These are phyloP conservation scores for Microsporum ferrugineum DNA, from an alignment of 2,329 filamentous ascomycete genomes.

Conservation along the genomic window DNA sequence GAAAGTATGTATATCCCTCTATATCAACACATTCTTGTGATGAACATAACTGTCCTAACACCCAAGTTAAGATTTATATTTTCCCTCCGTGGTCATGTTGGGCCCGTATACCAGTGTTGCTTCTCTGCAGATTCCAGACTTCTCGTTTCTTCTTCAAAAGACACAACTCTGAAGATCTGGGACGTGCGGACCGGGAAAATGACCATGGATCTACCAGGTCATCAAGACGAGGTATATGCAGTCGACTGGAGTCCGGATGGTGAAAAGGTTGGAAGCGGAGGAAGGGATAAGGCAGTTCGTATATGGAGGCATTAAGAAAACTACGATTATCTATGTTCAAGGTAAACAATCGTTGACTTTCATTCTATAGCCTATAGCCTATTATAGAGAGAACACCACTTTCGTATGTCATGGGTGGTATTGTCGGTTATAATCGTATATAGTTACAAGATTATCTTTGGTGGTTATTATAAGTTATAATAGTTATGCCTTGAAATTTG, in stretches of 20 bases:
- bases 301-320: slow-evolving; percentile 48
- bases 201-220: slow-evolving; percentile 70
- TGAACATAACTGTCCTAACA: slow-evolving; percentile 90
- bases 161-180: slow-evolving; percentile 92
- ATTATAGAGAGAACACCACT: neutral
- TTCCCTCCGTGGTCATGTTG: slow-evolving; percentile 79
- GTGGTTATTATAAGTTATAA: neutral
- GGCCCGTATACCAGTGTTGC: slow-evolving; percentile 80
- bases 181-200: slow-evolving; percentile 78
- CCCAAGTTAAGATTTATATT: slow-evolving; percentile 63
- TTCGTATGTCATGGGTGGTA: neutral
- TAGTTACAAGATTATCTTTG: neutral
- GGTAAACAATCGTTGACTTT: too few species aligned
- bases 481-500: neutral
- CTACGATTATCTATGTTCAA: neutral
- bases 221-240: slow-evolving; percentile 86
- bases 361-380: too few species aligned
- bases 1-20: slow-evolving; percentile 45
- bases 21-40: slow-evolving; percentile 59
- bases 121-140: slow-evolving; percentile 90
- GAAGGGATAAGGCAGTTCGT: slow-evolving; percentile 70
- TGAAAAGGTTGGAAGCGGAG: slow-evolving; percentile 76
- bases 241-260: slow-evolving; percentile 94
- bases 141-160: slow-evolving; percentile 76
- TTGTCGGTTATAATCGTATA: neutral